phyloP scores from a whole-genome alignment of 2,329 filamentous ascomycete species.

The Alternaria panax region DNA sequence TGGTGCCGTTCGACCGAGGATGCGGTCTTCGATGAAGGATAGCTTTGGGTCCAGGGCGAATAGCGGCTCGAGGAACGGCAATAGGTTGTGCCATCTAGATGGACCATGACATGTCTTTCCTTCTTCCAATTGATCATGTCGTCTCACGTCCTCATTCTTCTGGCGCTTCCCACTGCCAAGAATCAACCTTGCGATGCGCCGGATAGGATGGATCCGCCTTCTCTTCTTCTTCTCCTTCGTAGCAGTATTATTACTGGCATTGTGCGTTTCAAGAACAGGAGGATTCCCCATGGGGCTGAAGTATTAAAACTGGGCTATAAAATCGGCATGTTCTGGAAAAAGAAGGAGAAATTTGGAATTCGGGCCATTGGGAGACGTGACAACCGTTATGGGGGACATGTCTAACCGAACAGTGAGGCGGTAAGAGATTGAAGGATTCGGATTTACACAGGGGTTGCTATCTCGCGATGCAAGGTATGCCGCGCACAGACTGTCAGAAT shows the following conservation, averaged over 20 bases:
- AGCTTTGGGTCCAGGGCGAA: slow-evolving; percentile 23
- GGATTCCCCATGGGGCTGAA: slow-evolving; percentile 15
- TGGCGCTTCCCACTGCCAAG: slow-evolving; percentile 4
- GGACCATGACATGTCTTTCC: slow-evolving; percentile 17
- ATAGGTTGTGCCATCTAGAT: slow-evolving; percentile 19
- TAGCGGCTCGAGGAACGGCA: slow-evolving; percentile 25
- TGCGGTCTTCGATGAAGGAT: slow-evolving; percentile 22
- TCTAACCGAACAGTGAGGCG: slow-evolving; percentile 9
- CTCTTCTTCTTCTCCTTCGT: slow-evolving; percentile 8
- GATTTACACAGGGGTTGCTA: slow-evolving; percentile 8
- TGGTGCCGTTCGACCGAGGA: slow-evolving; percentile 14
- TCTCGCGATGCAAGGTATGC: slow-evolving; percentile 5
- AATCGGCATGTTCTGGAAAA: slow-evolving; percentile 5
- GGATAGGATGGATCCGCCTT: slow-evolving; percentile 15
- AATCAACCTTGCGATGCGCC: slow-evolving; percentile 12
- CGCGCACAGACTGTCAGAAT: slow-evolving; percentile 8
- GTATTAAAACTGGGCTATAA: slow-evolving; percentile 2
- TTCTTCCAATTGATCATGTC: background rate
- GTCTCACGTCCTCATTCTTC: background rate
- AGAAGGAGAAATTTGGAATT: slow-evolving; percentile 3
- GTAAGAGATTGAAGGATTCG: slow-evolving; percentile 16
- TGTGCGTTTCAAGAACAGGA: slow-evolving; percentile 4
- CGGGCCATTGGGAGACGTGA: slow-evolving; percentile 8
- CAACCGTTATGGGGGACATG: slow-evolving; percentile 9
- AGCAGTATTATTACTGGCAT: background rate